These are phyloP conservation scores for Jamesozyma lodderae DNA, from an alignment of 805 yeast genomes.

Conservation along the genomic window DNA sequence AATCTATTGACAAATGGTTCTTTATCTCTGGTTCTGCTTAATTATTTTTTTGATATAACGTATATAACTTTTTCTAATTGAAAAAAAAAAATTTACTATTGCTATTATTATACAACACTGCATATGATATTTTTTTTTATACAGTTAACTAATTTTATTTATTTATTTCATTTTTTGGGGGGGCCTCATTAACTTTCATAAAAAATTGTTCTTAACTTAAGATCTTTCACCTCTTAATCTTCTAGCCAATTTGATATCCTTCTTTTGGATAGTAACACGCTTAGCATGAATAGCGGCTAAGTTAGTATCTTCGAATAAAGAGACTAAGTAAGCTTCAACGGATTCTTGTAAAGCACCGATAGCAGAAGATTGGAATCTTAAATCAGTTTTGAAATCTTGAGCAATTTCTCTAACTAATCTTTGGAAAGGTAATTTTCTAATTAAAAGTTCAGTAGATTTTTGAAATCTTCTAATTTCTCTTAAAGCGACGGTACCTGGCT, in stretches of 20 bases:
- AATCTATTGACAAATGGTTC: conserved; percentile 97
- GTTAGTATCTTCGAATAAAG: conserved; percentile 94
- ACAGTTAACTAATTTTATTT: conserved; percentile 3
- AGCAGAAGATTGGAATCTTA: conserved; percentile 54
- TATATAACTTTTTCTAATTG: neutral
- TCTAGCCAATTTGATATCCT: conserved; percentile 95
- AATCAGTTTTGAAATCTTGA: conserved; percentile 80
- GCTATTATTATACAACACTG: conserved; percentile 2
- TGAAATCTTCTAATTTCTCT: conserved; percentile 97
- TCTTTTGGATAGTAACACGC: conserved; percentile 97
- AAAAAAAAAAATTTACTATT: neutral
- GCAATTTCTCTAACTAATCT: conserved; percentile 93
- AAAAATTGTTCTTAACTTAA: no score
- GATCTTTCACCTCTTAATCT: conserved; percentile 96
- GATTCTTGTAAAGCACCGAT: conserved; percentile 1
- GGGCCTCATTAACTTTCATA: no score
- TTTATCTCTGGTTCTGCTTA: conserved; percentile 76
- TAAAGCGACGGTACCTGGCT: conserved; percentile 93
- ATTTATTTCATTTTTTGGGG: no score
- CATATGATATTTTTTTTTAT: neutral
- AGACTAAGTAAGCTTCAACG: conserved; percentile 81
- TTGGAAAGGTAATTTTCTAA: conserved; percentile 94
- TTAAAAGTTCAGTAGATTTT: conserved; percentile 85
- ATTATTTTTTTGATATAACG: conserved; percentile 4
- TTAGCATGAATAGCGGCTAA: conserved; percentile 98